Percentiles rank a stretch among this genome's conserved stretches.
phyloP scores from a whole-genome alignment of 306 rosid species.

The Cucumis hystrix region DNA sequence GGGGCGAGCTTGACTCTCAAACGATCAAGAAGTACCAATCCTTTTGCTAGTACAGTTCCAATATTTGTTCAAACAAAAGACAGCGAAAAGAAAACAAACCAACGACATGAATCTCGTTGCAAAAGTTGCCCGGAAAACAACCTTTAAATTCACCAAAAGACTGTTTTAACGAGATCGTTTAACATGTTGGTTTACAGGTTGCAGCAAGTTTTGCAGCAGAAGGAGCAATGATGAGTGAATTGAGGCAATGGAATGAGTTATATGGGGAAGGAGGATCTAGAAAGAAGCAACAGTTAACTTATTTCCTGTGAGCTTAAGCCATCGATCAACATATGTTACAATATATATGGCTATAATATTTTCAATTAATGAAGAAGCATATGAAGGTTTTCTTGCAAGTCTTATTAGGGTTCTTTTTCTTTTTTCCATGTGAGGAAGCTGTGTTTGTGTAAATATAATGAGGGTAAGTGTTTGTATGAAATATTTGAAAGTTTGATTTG shows the following conservation, averaged over 20 bases:
- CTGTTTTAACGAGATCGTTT: background rate
- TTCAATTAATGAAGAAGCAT: background rate
- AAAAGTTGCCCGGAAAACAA: background rate
- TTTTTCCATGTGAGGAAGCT: slow-evolving; percentile 1
- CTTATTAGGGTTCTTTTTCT: background rate
- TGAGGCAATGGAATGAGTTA: slow-evolving; percentile 81
- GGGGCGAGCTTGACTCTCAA: no score
- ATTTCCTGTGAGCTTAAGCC: slow-evolving; percentile 48
- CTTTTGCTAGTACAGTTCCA: no score
- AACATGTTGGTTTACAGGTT: slow-evolving; percentile 26
- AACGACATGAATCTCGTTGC: background rate
- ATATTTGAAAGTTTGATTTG: slow-evolving; percentile 1
- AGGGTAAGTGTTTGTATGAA: background rate
- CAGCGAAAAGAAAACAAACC: background rate
- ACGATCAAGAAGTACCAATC: no score
- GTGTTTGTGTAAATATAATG: slow-evolving; percentile 2
- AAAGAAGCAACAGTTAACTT: slow-evolving; percentile 68
- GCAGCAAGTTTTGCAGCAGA: slow-evolving; percentile 85
- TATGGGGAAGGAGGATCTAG: slow-evolving; percentile 93
- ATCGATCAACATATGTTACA: background rate
- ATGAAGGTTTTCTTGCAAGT: background rate
- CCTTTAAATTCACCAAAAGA: background rate
- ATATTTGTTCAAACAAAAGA: background rate
- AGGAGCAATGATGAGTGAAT: slow-evolving; percentile 76
- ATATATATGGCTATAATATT: background rate